Evolutionary conservation across 2,329 filamentous ascomycete species (phyloP).

Genomic region (Lecanosticta acicola): DNA sequence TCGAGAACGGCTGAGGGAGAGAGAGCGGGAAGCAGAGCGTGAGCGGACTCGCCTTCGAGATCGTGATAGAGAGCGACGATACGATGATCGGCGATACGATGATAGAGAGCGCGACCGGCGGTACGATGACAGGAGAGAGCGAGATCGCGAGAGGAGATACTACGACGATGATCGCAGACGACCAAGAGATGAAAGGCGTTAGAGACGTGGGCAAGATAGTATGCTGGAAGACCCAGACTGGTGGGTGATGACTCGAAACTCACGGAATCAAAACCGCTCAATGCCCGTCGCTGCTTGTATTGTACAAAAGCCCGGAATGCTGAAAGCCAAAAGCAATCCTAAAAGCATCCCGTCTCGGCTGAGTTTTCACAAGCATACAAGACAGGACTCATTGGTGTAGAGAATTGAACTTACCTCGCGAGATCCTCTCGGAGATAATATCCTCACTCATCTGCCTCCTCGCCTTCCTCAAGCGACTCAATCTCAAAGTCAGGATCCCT

Average conservation of each 20-base stretch:
- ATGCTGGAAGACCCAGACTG: too few species aligned
- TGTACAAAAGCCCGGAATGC: too few species aligned
- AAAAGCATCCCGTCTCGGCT: background rate
- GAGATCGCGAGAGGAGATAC: constrained; percentile 20
- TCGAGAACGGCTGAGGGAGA: constrained; percentile 18
- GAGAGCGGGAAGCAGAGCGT: constrained; percentile 25
- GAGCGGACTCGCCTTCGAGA: constrained; percentile 21
- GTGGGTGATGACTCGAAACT: too few species aligned
- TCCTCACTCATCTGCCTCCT: background rate
- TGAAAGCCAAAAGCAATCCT: background rate
- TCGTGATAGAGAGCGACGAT: constrained; percentile 25
- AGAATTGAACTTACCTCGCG: background rate
- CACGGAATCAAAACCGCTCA: too few species aligned
- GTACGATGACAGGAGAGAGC: constrained; percentile 24
- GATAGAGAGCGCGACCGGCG: constrained; percentile 22
- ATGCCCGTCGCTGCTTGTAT: background rate
- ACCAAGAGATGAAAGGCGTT: constrained; percentile 5
- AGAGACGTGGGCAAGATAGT: too few species aligned
- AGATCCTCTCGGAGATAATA: background rate
- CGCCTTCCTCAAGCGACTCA: constrained; percentile 1
- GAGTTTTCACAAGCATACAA: background rate
- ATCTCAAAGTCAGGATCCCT: constrained; percentile 23
- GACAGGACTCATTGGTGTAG: background rate
- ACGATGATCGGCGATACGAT: constrained; percentile 28
- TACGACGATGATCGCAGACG: constrained; percentile 21